Evolutionary conservation across 176 grass and related monocot species (phyloP), one percentile per base, ranked within the genome.

Genomic region (Alloteropsis semialata): DNA sequence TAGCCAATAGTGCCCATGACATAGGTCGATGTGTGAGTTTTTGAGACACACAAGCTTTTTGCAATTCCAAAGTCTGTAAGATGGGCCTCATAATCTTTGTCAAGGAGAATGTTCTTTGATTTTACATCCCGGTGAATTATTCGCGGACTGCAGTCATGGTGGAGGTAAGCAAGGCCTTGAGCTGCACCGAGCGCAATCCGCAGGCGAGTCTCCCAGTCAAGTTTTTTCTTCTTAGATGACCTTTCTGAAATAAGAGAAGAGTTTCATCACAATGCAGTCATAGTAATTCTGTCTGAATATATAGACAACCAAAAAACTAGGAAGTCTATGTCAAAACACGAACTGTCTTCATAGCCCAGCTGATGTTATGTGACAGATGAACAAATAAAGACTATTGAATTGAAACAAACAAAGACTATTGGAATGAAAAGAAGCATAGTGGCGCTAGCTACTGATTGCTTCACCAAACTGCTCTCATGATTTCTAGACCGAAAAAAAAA

Each of bases 1-100:
- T 99, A 99, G 30, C 97, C 97, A 54, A 99, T 99, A 29, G 97
- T 99, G n/a, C 97, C 97, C 97, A 99, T 96, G 34, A 99, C 93
- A 76, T 99, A 99, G 12, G 97, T 99, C 1, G 89, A 94, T 0
- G 97, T 99, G 48, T 99, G 97, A 25, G 97, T 92, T 78, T 99
- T 99, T 21, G 97, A 94, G 22, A 99, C 83, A 70, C 97, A 96
- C 3, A 99, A 73, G 39, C 93, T 99, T 88, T 99, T 99, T 2
- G 97, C 97, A 21, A 99, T 99, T 77, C 97, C 97, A 3, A 99
- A 99, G 50, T 99, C 97, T 2, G 97, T 96, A 38, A 99, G 88
- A 86, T 99, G 97, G 1, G 97, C 73, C 43, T 99, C 93, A 21
- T 89, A 99, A 87, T 99, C 97, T 44, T 83, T 91, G 84, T 99